Evolutionary conservation across 176 grass and related monocot species (phyloP), one percentile per base, ranked within the genome.

Genomic region (Oryza nivara): DNA sequence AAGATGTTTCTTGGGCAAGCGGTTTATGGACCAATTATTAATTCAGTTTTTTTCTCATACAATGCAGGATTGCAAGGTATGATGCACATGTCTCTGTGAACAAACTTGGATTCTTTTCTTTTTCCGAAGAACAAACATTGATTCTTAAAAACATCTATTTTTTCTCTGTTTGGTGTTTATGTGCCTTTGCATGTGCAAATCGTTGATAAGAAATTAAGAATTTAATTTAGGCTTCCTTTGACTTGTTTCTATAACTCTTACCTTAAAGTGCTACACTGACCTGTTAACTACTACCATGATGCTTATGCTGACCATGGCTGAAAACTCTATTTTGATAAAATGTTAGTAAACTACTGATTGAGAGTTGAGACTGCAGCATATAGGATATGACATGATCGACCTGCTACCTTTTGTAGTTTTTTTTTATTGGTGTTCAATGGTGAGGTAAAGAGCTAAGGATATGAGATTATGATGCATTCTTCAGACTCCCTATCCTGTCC

Each of bases 21-120:
- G 44, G 75, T 93, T 81, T 99, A 95, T 90, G 96, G 96, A 46
- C 96, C 93, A 87, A 92, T 99, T 78, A 86, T 94, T 65, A 99
- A 87, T 73, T 82, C 80, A 68, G 86, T 96, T 88, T 99, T 99
- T 90, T 99, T 94, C 90, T 99, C 93, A 2, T 83, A 90, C 36
- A 99, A 99, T 89, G 96, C 96, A 64, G 88, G 67, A 77, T 83
- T 99, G 75, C 93, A 96, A 99, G 96, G 96, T 99, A 96, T 47
- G 40, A 8, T 79, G 68, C 20, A 66, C 46, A 51, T 17, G 44
- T 11, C 71, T 58, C 52, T 70, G 6, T 73, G 58, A 35, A 74
- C 46, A 68, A 67, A 28, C 11, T 48, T 84, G 4, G 4, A 72
- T 92, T 17, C 16, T 20, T 56, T 48, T 48, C 3, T 38, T 38